Conservation (phyloP, 2,329 filamentous ascomycete genomes). For the Colletotrichum cereale region DNA sequence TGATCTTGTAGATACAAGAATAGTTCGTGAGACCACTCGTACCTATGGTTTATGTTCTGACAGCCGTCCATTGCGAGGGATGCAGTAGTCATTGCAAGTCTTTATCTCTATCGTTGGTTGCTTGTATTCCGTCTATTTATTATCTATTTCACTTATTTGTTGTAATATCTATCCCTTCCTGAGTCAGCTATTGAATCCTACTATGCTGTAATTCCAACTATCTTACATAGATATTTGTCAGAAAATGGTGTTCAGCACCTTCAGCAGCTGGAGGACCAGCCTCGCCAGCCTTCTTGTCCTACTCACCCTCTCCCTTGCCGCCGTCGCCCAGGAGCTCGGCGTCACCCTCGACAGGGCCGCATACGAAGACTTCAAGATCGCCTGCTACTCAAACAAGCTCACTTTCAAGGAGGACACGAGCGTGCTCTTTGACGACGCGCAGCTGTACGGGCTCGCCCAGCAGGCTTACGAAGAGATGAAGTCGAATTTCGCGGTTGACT, state of each 20-base stretch:
- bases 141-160: neutral
- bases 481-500: neutral
- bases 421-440: neutral
- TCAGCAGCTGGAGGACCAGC: neutral
- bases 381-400: slow-evolving; percentile 2
- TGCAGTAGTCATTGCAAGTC: neutral
- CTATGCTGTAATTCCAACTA: neutral
- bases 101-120: neutral
- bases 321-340: neutral
- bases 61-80: neutral
- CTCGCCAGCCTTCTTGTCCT: neutral
- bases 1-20: neutral
- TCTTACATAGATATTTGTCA: neutral
- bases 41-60: neutral
- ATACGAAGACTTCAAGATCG: neutral
- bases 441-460: neutral
- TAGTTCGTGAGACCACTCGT: neutral
- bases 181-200: neutral
- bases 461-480: neutral
- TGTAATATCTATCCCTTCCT: neutral
- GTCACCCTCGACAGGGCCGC: neutral
- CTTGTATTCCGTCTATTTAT: neutral
- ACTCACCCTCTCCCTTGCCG: neutral
- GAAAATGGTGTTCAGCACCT: neutral
- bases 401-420: neutral